Base-by-base conservation (phyloP, 208 protist species). In the Trypanosoma lewisi region DNA sequence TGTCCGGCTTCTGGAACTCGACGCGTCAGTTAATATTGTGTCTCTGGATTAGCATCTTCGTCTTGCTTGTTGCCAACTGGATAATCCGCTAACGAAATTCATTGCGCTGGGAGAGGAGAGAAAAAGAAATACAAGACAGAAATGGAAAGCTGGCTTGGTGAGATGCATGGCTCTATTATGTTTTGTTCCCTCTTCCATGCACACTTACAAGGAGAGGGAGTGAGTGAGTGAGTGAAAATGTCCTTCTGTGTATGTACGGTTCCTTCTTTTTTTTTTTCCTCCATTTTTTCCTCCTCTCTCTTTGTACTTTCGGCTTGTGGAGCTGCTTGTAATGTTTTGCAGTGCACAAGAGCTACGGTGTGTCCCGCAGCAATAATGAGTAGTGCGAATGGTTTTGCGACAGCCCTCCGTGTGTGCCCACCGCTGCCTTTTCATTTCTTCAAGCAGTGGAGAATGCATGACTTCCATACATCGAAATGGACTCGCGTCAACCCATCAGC, bases 21-120 rank as follows among this genome's bases (percentile, higher is more conserved):
- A 92, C 78, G 33, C 80, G 87, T 19, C 86, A 93, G 55, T 70
- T 93, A 4, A 85, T 96, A 44, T 82, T 75, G 6, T 67, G 87
- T 17, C 62, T 96, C 16, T 96, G 86, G 87, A 12, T 75, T 8
- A 83, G 83, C 70, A 93, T 64, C 9, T 42, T 74, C 1, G 3
- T 85, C 1, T 33, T 96, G 8, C 57, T 94, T 9, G 30, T 81
- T 12, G 64, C 70, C 1, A 88, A 94, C 62, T 88, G 77, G 75
- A 28, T 77, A 8, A 68, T 79, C 31, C 63, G 68, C 16, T 77
- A 64, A 66, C 21, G 17, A 12, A 51, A 21, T 27, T 36, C 21
- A 37, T 33, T 42, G 28, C 31, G 19, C 14, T 36, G 31, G n/a
- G 44, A 39, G 51, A 39, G 50, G 50, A 36, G n/a, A 25, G 50